Percentiles rank a stretch among this genome's conserved stretches.
Evolutionary conservation across 2,329 filamentous ascomycete species (phyloP).

Genomic region (Raffaelea albimanens): DNA sequence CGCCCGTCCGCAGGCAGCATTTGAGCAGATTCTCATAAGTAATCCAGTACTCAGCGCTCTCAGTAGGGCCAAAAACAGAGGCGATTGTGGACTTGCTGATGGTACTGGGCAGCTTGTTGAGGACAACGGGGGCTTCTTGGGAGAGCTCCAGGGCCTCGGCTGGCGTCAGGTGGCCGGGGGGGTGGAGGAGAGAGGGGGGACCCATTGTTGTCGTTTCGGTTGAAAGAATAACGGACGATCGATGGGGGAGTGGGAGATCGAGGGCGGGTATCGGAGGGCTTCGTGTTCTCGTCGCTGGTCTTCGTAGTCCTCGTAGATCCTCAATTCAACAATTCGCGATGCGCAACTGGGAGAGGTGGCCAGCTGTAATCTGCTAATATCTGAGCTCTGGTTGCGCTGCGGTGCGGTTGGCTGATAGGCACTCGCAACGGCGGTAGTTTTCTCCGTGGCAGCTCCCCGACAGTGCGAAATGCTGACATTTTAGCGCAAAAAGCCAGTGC

Average conservation of each 20-base stretch:
- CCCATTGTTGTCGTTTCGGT: slow-evolving; percentile 33
- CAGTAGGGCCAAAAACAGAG: slow-evolving; percentile 46
- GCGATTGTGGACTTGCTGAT: slow-evolving; percentile 44
- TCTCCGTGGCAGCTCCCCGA: slow-evolving; percentile 1
- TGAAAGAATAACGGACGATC: no score
- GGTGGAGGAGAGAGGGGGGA: slow-evolving; percentile 42
- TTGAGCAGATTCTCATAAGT: slow-evolving; percentile 81
- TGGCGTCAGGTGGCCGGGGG: slow-evolving; percentile 47
- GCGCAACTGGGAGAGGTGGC: no score
- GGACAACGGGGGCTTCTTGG: slow-evolving; percentile 49
- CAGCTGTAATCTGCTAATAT: no score
- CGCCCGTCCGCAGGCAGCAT: slow-evolving; percentile 73
- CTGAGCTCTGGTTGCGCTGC: no score
- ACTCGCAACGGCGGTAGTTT: neutral
- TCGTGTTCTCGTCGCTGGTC: neutral
- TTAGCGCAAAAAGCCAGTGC: no score
- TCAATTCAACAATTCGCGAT: no score
- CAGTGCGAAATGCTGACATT: neutral
- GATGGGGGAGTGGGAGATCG: neutral
- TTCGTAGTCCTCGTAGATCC: no score
- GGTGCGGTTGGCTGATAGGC: neutral
- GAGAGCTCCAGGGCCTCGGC: slow-evolving; percentile 46
- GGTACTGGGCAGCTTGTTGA: slow-evolving; percentile 43
- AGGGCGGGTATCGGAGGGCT: no score
- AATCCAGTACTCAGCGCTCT: slow-evolving; percentile 74